Evolutionary conservation across 805 yeast species (phyloP).

Genomic region (Starmerella sirachaensis): DNA sequence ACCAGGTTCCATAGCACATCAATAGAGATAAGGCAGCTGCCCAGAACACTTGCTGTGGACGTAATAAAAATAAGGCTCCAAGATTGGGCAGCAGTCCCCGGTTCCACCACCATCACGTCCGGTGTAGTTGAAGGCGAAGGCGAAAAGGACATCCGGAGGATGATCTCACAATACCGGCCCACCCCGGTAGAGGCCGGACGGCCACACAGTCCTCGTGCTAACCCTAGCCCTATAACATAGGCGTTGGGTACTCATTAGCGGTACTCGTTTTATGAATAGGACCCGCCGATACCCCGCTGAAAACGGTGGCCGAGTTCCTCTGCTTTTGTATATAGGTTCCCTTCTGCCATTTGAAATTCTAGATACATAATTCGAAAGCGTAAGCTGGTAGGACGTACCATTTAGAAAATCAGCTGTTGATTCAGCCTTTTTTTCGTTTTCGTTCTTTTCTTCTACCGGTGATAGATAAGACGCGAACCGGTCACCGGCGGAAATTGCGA

Average conservation of each 20-base stretch:
- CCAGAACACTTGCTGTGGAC: constrained; percentile 57
- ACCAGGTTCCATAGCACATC: constrained; percentile 42
- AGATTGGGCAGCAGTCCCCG: constrained; percentile 2
- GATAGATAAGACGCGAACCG: background rate
- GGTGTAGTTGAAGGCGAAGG: background rate
- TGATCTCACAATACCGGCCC: no score
- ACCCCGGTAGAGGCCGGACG: no score
- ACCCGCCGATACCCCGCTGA: no score
- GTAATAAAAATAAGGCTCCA: constrained; percentile 57
- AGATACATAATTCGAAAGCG: background rate
- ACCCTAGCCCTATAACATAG: background rate
- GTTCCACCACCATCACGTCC: no score
- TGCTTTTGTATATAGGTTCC: no score
- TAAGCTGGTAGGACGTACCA: background rate
- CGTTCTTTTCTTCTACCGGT: no score
- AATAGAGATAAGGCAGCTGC: constrained; percentile 52
- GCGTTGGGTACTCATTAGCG: constrained; percentile 1
- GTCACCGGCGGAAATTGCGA: constrained; percentile 17
- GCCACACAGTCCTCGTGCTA: no score
- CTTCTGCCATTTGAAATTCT: background rate
- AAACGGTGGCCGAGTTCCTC: no score
- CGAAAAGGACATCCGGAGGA: background rate
- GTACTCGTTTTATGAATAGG: no score
- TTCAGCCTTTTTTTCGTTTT: background rate
- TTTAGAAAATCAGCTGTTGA: no score